Base-by-base conservation (phyloP, 306 rosid genomes). In the Sindora glabra region DNA sequence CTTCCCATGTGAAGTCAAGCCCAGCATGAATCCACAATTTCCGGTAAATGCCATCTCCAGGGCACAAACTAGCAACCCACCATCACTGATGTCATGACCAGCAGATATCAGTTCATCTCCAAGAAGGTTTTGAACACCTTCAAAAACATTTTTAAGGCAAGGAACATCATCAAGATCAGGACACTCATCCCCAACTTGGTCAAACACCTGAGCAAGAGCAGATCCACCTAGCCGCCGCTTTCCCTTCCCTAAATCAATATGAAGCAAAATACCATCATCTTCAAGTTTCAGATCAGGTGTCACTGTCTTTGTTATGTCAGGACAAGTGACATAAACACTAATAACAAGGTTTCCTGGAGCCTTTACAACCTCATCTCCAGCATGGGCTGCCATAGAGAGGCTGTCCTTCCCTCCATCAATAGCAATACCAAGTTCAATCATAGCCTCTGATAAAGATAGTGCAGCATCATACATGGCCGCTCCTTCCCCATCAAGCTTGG, bases 31-130 rank as follows among this genome's bases (percentile, higher is more conserved):
- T 64, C 97, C 97, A 40, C 82, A 62, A 34, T 87, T 85, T 19
- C 97, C 95, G 46, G 91, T 85, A 83, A 90, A 87, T 60, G 97
- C 96, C 97, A 90, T 90, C 81, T 90, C 97, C 37, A 85, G 69
- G 65, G 89, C 87, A 69, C 82, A 79, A 39, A 78, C 88, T 63
- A 90, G 68, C 57, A 85, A 40, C 41, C 96, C 97, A 64, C 97
- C 97, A 67, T 90, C 97, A 65, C 97, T 90, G 34, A 90, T 80
- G 63, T 90, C 97, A 79, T 86, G 97, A 62, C 95, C 95, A 51
- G 97, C 94, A 44, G 96, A 87, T 60, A 90, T 87, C 53, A 82
- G 53, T 56, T 77, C 95, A 36, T 85, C 83, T 2, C 68, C 56
- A 29, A 90, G 76, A 59, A 90, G 96, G 30, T 59, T 76, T 62